Evolutionary conservation across 2,329 filamentous ascomycete genomes (phyloP), one percentile per base, ranked within the genome.

Genomic region (Aspergillus bombycis): DNA sequence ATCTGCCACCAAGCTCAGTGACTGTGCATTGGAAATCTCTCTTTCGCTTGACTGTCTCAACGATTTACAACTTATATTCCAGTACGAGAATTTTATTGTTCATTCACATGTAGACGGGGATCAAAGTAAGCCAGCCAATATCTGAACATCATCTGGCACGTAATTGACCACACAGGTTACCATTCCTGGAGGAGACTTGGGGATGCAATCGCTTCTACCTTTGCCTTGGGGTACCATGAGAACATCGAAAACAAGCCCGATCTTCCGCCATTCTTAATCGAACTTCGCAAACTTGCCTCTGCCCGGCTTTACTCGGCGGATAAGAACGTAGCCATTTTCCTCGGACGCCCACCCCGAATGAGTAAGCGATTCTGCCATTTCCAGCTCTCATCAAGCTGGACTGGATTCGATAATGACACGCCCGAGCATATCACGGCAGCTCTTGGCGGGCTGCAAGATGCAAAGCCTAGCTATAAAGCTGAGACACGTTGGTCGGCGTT

Each of bases 31-130:
- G n/a, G 78, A 79, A 38, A 73, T 79, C 19, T 74, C 71, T 7
- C 70, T 78, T 8, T 72, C 70, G 4, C 59, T 74, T 32, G 72
- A 73, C 38, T 72, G 70, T 45, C 53, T 84, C 34, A 82, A 83
- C 60, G 80, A 83, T 66, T 66, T 83, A 30, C 81, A 83, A 60
- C 69, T 83, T 3, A 64, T 81, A 5, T 64, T 82, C 5, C 81
- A 83, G 60, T 83, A 82, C 55, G 81, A 83, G 60, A 82, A 81
- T 30, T 82, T 80, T 41, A 81, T 82, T n/a, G 68, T 80, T 1
- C 79, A 82, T 61, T 79, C 80, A 0, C 74, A 78, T 38, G 75
- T 81, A 1, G 74, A 81, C 63, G 80, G 81, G 10, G 80, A 82
- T 60, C 79, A 81, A 62, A 81, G 80, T 82, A 68, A 68, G 75